These are phyloP conservation scores for Hypomontagnella monticulosa DNA, from an alignment of 495 filamentous ascomycete genomes.

Conservation along the genomic window DNA sequence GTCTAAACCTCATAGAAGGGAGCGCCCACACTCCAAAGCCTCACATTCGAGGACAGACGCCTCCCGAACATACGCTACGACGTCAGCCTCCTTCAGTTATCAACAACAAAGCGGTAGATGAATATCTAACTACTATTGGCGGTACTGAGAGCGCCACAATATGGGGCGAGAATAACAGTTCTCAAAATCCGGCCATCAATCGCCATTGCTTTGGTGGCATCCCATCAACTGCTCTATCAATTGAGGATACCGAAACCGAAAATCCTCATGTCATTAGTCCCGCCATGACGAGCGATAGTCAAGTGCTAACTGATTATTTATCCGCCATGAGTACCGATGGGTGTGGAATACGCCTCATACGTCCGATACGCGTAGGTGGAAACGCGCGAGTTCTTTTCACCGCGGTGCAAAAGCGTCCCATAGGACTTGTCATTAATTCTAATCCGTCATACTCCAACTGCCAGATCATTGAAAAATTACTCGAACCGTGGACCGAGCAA, in stretches of 20 bases:
- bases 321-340: conserved; percentile 1
- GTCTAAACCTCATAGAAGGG: background rate
- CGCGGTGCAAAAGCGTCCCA: conserved; percentile 4
- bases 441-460: conserved; percentile 6
- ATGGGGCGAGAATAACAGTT: background rate
- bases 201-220: background rate
- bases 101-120: background rate
- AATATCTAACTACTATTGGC: background rate
- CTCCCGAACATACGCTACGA: background rate
- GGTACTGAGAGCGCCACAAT: background rate
- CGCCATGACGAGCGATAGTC: conserved; percentile 9
- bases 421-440: conserved; percentile 5
- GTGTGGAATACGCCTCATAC: conserved; percentile 10
- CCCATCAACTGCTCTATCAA: conserved; percentile 5
- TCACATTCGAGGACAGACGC: background rate
- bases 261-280: conserved; percentile 9
- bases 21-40: background rate
- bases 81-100: background rate
- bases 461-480: conserved; percentile 4
- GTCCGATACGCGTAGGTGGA: conserved; percentile 2
- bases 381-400: conserved; percentile 6
- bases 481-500: conserved; percentile 1
- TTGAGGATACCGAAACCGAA: conserved; percentile 11
- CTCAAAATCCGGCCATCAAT: background rate
- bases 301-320: conserved; percentile 1